A percentile compares a stretch with the other conserved stretches of the same genome.
These are phyloP conservation scores for Trifolium dubium DNA, from an alignment of 306 rosid species.

Conservation along the genomic window DNA sequence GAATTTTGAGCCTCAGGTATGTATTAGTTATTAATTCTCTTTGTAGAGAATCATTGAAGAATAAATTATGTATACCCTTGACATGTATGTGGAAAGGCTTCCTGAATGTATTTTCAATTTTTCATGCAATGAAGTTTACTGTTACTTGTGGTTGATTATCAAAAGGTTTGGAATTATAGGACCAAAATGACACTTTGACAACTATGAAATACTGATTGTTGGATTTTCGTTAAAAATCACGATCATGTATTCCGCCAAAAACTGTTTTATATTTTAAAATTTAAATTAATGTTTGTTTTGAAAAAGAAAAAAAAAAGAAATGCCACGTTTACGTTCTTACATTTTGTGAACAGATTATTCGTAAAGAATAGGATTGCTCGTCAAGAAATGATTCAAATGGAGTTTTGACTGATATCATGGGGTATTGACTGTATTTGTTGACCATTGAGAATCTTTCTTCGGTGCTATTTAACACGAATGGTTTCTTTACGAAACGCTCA, in stretches of 20 bases:
- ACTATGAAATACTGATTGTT: neutral
- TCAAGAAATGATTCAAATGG: neutral
- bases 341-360: neutral
- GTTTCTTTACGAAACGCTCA: neutral
- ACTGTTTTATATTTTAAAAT: neutral
- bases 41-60: neutral
- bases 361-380: neutral
- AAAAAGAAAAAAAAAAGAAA: neutral
- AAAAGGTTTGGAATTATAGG: neutral
- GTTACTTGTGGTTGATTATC: neutral
- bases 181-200: neutral
- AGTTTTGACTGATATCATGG: neutral
- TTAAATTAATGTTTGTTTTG: neutral
- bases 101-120: constrained; percentile 2
- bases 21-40: constrained; percentile 3
- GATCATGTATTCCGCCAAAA: neutral
- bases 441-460: neutral
- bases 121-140: neutral
- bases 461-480: neutral
- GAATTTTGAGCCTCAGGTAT: constrained; percentile 85
- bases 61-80: neutral
- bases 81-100: neutral
- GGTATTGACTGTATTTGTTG: neutral
- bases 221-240: neutral
- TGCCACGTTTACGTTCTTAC: neutral